Evolutionary conservation across 23 red algal genomes (phyloP).

Genomic region (Chondrus crispus): DNA sequence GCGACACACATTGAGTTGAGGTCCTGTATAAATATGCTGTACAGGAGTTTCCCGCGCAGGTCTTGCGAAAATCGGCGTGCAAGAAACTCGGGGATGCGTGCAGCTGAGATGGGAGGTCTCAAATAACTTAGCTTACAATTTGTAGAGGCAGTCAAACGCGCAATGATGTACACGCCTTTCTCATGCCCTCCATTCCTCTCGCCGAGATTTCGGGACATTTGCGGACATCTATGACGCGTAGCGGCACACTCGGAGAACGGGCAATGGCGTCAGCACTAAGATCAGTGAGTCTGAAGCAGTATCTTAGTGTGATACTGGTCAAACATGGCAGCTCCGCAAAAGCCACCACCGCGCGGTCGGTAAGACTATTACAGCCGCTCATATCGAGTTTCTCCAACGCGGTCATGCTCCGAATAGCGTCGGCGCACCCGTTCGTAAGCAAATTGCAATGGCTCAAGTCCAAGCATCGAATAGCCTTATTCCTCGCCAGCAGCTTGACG

Average conservation of each 20-base stretch:
- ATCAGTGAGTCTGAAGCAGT: not conserved
- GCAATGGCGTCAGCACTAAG: not conserved
- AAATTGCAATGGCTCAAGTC: not conserved
- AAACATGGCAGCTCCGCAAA: not conserved
- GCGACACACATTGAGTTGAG: no score
- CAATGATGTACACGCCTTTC: no score
- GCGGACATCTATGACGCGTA: not conserved
- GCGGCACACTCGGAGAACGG: not conserved
- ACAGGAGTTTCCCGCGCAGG: no score
- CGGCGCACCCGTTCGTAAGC: not conserved
- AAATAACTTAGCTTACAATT: no score
- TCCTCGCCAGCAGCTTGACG: not conserved
- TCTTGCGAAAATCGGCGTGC: no score
- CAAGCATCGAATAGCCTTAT: not conserved
- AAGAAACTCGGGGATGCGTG: no score
- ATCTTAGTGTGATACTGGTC: not conserved
- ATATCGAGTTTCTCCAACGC: not conserved
- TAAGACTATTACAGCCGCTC: not conserved
- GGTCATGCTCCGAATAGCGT: not conserved
- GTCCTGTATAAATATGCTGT: no score
- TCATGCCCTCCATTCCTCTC: no score
- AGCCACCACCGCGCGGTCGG: not conserved
- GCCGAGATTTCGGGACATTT: not conserved
- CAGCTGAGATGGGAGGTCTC: no score
- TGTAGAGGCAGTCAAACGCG: no score